Percentiles rank a stretch among this genome's conserved stretches.
These are phyloP conservation scores for Rugosomyces carneus DNA, from an alignment of 1,284 basidiomycete genomes.

Conservation along the genomic window DNA sequence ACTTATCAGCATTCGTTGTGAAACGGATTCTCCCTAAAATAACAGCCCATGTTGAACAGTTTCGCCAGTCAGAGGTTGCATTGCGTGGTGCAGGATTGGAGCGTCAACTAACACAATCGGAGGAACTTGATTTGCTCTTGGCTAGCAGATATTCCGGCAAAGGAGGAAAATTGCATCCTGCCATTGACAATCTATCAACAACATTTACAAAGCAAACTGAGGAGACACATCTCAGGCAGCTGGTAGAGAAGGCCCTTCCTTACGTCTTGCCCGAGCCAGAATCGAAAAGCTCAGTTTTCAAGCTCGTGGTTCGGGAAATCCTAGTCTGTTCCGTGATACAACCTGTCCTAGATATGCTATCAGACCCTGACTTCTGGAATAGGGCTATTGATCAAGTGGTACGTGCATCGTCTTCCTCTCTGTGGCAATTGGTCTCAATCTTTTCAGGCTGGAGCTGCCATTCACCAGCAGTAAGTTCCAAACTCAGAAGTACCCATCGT, in stretches of 20 bases:
- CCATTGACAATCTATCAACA: slow-evolving; percentile 80
- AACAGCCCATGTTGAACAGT: slow-evolving; percentile 85
- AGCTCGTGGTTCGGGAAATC: slow-evolving; percentile 77
- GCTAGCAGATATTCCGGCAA: slow-evolving; percentile 71
- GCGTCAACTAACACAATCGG: slow-evolving; percentile 74
- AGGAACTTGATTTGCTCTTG: slow-evolving; percentile 80
- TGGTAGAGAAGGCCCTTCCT: slow-evolving; percentile 69
- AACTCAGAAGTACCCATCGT: background rate
- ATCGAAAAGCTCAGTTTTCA: slow-evolving; percentile 62
- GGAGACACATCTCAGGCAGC: slow-evolving; percentile 72
- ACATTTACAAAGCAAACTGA: slow-evolving; percentile 86
- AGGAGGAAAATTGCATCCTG: slow-evolving; percentile 65
- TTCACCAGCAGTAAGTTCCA: slow-evolving; percentile 76
- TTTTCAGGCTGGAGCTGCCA: slow-evolving; percentile 75
- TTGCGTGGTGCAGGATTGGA: slow-evolving; percentile 72
- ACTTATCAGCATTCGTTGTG: slow-evolving; percentile 75
- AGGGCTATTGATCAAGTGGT: slow-evolving; percentile 85
- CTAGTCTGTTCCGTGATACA: slow-evolving; percentile 77
- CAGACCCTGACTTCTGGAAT: slow-evolving; percentile 97
- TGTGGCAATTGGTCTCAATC: slow-evolving; percentile 12
- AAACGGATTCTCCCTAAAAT: slow-evolving; percentile 82
- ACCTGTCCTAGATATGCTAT: slow-evolving; percentile 86
- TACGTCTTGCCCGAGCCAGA: slow-evolving; percentile 75
- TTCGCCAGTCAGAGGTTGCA: slow-evolving; percentile 85
- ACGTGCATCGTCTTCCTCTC: slow-evolving; percentile 24